Conservation (phyloP, 2,329 filamentous ascomycete genomes). For the Fusarium poae region DNA sequence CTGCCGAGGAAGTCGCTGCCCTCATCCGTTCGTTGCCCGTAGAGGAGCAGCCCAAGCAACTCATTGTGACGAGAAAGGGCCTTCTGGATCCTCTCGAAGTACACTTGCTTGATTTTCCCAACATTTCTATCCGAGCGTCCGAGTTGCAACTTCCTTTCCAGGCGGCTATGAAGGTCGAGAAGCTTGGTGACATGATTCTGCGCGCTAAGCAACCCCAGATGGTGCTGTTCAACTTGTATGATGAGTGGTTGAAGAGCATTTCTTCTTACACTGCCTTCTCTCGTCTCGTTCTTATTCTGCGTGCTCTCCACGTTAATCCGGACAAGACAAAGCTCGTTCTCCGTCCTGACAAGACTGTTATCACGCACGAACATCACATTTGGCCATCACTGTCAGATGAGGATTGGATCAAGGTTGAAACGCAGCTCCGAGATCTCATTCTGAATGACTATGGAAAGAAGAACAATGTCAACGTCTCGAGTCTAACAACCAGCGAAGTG, state of each 20-base stretch:
- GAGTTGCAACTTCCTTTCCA: conserved; percentile 98
- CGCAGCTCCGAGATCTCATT: conserved; percentile 93
- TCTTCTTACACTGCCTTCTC: conserved; percentile 99
- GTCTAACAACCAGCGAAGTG: conserved; percentile 95
- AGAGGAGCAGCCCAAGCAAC: conserved; percentile 98
- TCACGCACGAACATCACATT: conserved; percentile 98
- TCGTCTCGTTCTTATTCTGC: conserved; percentile 89
- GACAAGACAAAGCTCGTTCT: conserved; percentile 98
- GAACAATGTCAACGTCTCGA: conserved; percentile 99
- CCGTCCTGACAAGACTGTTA: conserved; percentile 96
- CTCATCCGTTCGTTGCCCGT: conserved; percentile 95
- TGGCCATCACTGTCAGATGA: conserved; percentile 96
- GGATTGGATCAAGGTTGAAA: conserved; percentile 99
- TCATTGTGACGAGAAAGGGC: conserved; percentile 98
- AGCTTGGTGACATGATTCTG: conserved; percentile 98
- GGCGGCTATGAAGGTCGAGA: conserved; percentile 99
- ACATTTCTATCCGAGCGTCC: conserved; percentile 97
- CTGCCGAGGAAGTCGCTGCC: conserved; percentile 98
- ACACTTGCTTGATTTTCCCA: conserved; percentile 97
- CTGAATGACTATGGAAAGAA: conserved; percentile 99
- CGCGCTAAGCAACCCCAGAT: conserved; percentile 99
- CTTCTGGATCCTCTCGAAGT: conserved; percentile 96
- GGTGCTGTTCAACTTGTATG: conserved; percentile 98
- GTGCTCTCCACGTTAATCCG: conserved; percentile 95
- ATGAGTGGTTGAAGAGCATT: conserved; percentile 98